These are phyloP conservation scores for Ambrosia trifida DNA, from an alignment of 129 eudicot genomes.

Conservation along the genomic window DNA sequence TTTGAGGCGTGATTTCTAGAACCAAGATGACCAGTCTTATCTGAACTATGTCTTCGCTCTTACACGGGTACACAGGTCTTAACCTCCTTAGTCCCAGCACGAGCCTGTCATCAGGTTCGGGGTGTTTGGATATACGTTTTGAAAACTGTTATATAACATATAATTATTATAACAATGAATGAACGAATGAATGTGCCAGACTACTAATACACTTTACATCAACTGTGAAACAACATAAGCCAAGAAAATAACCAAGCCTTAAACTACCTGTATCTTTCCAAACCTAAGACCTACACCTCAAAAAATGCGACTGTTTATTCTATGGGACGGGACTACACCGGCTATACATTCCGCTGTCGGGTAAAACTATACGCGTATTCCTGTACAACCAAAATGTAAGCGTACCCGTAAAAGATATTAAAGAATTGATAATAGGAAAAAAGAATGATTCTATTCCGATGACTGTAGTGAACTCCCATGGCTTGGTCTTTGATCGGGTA, in stretches of 20 bases:
- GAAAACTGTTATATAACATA: background rate
- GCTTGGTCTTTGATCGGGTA: slow-evolving; percentile 26
- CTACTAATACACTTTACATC: slow-evolving; percentile 9
- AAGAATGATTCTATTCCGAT: slow-evolving; percentile 5
- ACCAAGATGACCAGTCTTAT: background rate
- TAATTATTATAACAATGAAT: background rate
- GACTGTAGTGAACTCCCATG: slow-evolving; percentile 23
- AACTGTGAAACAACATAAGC: slow-evolving; percentile 28
- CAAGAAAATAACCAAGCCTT: slow-evolving; percentile 20
- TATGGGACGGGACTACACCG: slow-evolving; percentile 21
- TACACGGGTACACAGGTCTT: background rate
- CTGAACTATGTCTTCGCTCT: background rate
- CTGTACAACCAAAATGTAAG: slow-evolving; percentile 19
- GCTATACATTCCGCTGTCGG: slow-evolving; percentile 4
- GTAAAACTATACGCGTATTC: slow-evolving; percentile 5
- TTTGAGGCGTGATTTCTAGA: no score
- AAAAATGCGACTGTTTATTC: slow-evolving; percentile 8
- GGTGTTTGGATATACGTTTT: background rate
- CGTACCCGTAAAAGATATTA: slow-evolving; percentile 16
- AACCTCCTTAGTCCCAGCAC: background rate
- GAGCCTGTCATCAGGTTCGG: background rate
- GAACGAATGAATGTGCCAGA: slow-evolving; percentile 19
- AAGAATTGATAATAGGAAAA: background rate
- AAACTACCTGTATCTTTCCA: slow-evolving; percentile 25
- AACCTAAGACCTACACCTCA: slow-evolving; percentile 27